Evolutionary conservation across 345 rosid species (phyloP).

Genomic region (Gossypium turneri): DNA sequence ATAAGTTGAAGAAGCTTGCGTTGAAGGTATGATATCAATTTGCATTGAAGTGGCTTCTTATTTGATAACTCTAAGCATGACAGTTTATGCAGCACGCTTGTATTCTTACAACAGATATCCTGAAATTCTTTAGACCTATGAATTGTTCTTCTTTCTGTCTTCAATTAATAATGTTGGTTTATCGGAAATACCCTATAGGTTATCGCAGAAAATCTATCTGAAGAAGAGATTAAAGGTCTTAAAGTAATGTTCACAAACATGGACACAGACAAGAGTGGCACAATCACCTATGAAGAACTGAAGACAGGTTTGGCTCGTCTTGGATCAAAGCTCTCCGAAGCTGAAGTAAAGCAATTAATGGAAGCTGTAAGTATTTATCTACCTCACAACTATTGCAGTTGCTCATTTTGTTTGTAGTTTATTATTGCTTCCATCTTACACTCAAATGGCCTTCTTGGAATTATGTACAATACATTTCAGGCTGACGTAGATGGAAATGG

Average conservation of each 20-base stretch:
- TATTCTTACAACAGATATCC: not conserved
- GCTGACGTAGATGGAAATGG: conserved; percentile 88
- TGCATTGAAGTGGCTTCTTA: conserved; percentile 5
- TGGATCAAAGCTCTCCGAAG: conserved; percentile 40
- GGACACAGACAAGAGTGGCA: conserved; percentile 43
- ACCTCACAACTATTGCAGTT: not conserved
- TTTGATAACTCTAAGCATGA: not conserved
- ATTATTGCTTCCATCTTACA: not conserved
- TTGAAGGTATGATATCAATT: conserved; percentile 50
- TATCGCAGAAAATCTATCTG: conserved; percentile 37
- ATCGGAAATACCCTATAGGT: conserved; percentile 23
- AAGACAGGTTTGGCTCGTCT: conserved; percentile 38
- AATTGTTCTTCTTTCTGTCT: not conserved
- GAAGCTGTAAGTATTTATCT: conserved; percentile 37
- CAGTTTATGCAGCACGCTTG: not conserved
- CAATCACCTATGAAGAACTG: conserved; percentile 41
- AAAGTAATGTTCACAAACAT: conserved; percentile 38
- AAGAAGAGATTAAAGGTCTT: conserved; percentile 39
- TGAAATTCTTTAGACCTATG: not conserved
- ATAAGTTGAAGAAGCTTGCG: conserved; percentile 77
- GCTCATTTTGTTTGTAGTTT: not conserved
- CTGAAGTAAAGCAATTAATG: conserved; percentile 44
- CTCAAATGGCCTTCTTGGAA: conserved; percentile 6
- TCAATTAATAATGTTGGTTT: conserved; percentile 8
- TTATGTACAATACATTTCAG: conserved; percentile 24